Evolutionary conservation across 208 protist species (phyloP), one percentile per base, ranked within the genome.

Genomic region (Acanthamoeba triangularis): DNA sequence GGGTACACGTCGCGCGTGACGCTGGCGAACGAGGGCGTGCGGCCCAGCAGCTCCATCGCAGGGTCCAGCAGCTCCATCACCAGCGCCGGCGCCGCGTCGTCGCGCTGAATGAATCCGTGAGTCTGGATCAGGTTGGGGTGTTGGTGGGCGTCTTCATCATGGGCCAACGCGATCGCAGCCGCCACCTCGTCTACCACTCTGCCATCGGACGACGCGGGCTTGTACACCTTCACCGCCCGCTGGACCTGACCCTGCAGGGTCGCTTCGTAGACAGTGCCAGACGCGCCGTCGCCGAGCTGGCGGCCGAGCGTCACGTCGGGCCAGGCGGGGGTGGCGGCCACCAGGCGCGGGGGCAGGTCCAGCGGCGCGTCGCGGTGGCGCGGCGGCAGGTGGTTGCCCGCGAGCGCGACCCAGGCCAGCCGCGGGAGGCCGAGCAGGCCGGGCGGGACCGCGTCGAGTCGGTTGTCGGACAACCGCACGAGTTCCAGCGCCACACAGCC

Each of bases 171-270:
- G 37, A 84, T 35, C 10, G 74, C 74, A 1, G 74, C 74, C 25
- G 74, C 74, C 74, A 84, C 74, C 74, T 84, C 74, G 74, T 84
- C 74, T 41, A 84, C 74, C 74, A 84, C 74, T 14, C 74, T 35
- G 33, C 74, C 74, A 25, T 84, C 74, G 2, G 74, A 84, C 35
- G 74, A 84, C n/a, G 74, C 74, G 13, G 74, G 74, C 41, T 84
- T 84, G 74, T 52, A 84, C 74, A 84, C 74, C 41, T 84, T 84
- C 37, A 84, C 74, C 0, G 74, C 74, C 18, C 11, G 28, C 65
- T 13, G 65, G 0, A 3, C 65, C 30, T 30, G 25, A n/a, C 56
- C 56, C 10, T 20, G 65, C 65, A 41, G 28, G 2, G 72, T 84
- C 0, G 74, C 74, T n/a, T 84, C 74, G 44, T 84, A 84, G 18